A percentile compares a stretch with the other conserved stretches of the same genome.
phyloP scores from a whole-genome alignment of 805 yeast genomes.

The Brettanomyces nanus region DNA sequence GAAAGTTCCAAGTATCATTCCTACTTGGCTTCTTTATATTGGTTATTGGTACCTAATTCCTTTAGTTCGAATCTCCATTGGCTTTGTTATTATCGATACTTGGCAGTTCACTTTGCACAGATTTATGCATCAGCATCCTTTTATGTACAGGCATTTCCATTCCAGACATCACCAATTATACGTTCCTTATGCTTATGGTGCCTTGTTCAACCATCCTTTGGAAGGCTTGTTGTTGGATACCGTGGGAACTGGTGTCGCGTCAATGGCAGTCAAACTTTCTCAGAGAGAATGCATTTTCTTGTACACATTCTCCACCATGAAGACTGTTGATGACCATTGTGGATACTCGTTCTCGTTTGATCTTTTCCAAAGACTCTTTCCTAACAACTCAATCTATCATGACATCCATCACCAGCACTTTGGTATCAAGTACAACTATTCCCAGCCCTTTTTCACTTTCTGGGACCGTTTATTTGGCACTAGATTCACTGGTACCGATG shows the following conservation, averaged over 20 bases:
- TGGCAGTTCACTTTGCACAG: constrained; percentile 95
- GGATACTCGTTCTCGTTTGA: constrained; percentile 94
- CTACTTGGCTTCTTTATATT: constrained; percentile 40
- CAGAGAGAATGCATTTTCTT: constrained; percentile 72
- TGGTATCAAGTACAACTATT: constrained; percentile 87
- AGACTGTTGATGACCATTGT: constrained; percentile 97
- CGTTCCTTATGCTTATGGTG: constrained; percentile 96
- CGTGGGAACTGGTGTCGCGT: constrained; percentile 82
- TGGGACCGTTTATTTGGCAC: constrained; percentile 81
- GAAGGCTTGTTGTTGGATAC: constrained; percentile 94
- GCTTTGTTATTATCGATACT: constrained; percentile 74
- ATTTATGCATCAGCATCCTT: constrained; percentile 75
- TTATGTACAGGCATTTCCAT: constrained; percentile 73
- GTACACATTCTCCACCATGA: constrained; percentile 84
- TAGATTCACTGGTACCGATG: constrained; percentile 57
- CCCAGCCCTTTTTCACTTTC: constrained; percentile 92
- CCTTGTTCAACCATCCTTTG: constrained; percentile 85
- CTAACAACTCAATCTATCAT: constrained; percentile 92
- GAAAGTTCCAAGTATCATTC: constrained; percentile 28
- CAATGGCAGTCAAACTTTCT: constrained; percentile 49
- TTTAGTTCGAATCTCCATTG: constrained; percentile 43
- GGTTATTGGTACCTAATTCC: constrained; percentile 62
- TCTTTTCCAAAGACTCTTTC: constrained; percentile 83
- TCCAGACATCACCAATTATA: constrained; percentile 91
- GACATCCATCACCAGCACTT: constrained; percentile 96